Evolutionary conservation across 257 asterid genomes (phyloP), one percentile per base, ranked within the genome.

Genomic region (Solanum bulbocastanum): DNA sequence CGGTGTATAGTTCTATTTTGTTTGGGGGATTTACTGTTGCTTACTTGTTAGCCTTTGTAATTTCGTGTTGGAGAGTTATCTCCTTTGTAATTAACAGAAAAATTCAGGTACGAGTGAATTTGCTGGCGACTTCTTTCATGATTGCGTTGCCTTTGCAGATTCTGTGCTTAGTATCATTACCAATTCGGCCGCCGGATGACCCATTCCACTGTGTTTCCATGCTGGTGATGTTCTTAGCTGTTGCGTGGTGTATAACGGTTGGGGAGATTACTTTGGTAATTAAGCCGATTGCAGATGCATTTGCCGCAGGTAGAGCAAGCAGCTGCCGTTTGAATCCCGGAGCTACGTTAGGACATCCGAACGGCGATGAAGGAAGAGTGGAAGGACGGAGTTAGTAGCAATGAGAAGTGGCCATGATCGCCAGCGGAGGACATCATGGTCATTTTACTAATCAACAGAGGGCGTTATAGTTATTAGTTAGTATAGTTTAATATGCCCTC

Each of bases 1-100:
- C 98, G 0, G 89, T 94, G 58, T 89, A 93, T 85, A 94, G 95
- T 88, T 86, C 93, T 66, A 86, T 93, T 0, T 65, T 92, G 1
- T 94, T 96, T 33, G 91, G 91, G 9, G 94, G 83, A 20, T 96
- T 96, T 73, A 87, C 91, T 23, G 87, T 88, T 1, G 92, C 84
- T 2, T 96, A 94, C 49, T 90, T 90, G 2, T 66, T 93, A 56
- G 93, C 90, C 2, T 94, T 96, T 79, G n/a, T 95, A 76, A 6
- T 94, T 4, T 93, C 98, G 52, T 94, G 95, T 65, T 94, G 96
- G 95, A 86, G 93, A 15, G 96, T 93, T 68, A 89, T 90, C 89
- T 90, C 88, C 5, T 79, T 94, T 10, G 98, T 92, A 35, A 94
- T 96, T 75, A 96, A 94, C 82, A 94, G 94, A 86, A 91, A 91